Evolutionary conservation across 352 stramenopile genomes (phyloP), one percentile per base, ranked within the genome.

Genomic region (Halophytophthora polymorphica): DNA sequence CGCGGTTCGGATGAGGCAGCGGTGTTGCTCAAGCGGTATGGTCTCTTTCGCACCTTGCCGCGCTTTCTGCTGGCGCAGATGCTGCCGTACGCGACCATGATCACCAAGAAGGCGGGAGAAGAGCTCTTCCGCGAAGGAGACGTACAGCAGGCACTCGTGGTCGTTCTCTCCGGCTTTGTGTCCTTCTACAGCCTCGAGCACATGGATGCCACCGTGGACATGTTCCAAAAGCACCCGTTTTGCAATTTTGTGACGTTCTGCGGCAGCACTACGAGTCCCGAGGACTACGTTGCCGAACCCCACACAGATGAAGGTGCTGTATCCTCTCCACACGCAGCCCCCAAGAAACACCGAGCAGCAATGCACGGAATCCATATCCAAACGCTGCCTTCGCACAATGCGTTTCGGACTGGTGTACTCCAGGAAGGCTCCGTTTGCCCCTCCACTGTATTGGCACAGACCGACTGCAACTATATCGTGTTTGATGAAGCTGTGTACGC

Each of bases 161-260:
- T 75, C 0, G n/a, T 86, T n/a, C 50, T 84, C 8, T 65, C 61
- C 2, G 77, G 77, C 2, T 86, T 84, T 23, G 15, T 84, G 15
- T 73, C 69, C 7, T 71, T 88, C 11, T 88, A 85, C 50, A 83
- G 73, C 14, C 57, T 81, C n/a, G 74, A 88, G 21, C 59, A 83
- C 51, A 78, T 84, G 61, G 59, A 64, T 2, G 58, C 61, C n/a
- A 72, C 72, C 6, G 39, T 74, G 21, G 77, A 86, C 17, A 86
- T 88, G 77, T 80, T 88, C 19, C 68, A 76, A 22, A 59, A 73
- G 0, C 77, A 88, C 53, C 45, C 71, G 3, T 86, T 88, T 39
- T 88, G 77, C 38, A 51, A 68, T 2, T 83, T 78, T 19, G 22
- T 36, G 1, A 53, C 59, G 2, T 80, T 80, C 46, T 48, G 40